Evolutionary conservation across 106 monocot species (phyloP), one percentile per base, ranked within the genome.

Genomic region (Dioscorea dumetorum): DNA sequence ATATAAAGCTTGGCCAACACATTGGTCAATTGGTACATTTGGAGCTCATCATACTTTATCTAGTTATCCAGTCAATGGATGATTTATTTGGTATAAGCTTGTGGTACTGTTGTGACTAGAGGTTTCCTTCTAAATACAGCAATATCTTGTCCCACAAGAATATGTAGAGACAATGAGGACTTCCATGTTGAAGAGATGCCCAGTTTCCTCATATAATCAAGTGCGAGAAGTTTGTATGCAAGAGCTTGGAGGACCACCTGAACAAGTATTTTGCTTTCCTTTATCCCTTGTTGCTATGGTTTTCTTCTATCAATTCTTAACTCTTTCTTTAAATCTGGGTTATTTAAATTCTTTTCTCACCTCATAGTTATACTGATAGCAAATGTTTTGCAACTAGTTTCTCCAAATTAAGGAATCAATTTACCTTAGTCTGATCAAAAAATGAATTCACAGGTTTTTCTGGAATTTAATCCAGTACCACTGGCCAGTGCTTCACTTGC

Each of bases 401-500:
- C 15, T 19, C 0, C 18, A 54, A 54, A 54, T 12, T 51, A 1
- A 51, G 17, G 17, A 13, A 51, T 17, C 17, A 22, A 13, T 49
- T 52, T 21, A 13, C 0, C 34, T 0, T 61, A 12, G 71, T 48
- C 67, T 76, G 53, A 69, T 59, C 68, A n/a, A 48, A 49, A 22
- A 54, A 24, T 69, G 28, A 48, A 24, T 22, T 7, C 14, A 31
- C 69, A 95, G 95, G 60, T 91, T 68, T 95, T 95, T 82, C 63
- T 71, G 54, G 86, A 95, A 73, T 95, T 95, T 76, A 74, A 88
- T 73, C 85, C 72, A 56, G 70, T 77, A 14, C 95, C 95, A 62
- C 58, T 95, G 24, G 95, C 95, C 61, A 95, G 95, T 80, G 95
- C 95, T 66, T 95, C 95, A 24, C 83, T 95, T 83, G 95, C 95